Percentiles rank a stretch among this genome's conserved stretches.
These are phyloP conservation scores for Penicillium subrubescens DNA, from an alignment of 495 filamentous ascomycete species.

Conservation along the genomic window DNA sequence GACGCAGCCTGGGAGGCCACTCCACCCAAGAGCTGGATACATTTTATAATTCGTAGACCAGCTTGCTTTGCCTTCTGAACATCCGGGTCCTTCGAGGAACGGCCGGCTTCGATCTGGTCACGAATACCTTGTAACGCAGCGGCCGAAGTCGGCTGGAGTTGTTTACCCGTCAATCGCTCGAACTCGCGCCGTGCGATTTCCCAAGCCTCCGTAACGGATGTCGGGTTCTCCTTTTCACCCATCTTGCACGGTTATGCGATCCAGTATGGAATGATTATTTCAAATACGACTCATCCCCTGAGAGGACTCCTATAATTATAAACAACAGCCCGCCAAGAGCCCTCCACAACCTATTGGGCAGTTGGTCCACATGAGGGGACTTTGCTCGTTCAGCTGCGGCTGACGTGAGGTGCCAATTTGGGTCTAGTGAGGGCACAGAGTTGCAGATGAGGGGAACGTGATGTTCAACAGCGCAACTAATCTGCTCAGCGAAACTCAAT, in stretches of 20 bases:
- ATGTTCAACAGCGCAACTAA: background rate
- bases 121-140: background rate
- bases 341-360: background rate
- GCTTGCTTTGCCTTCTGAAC: background rate
- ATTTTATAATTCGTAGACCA: background rate
- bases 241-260: background rate
- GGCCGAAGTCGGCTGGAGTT: background rate
- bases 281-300: background rate
- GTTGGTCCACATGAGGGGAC: background rate
- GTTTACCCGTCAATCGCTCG: conserved; percentile 1
- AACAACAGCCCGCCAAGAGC: background rate
- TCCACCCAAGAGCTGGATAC: background rate
- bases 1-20: background rate
- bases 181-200: background rate
- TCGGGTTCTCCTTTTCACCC: background rate
- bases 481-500: background rate
- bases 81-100: background rate
- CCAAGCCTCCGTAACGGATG: background rate
- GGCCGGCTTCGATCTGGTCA: background rate
- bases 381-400: background rate
- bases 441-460: no score
- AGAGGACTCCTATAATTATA: background rate
- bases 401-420: background rate
- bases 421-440: no score
- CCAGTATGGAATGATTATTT: background rate